Percentiles rank a stretch among this genome's conserved stretches.
phyloP scores from a whole-genome alignment of 495 filamentous ascomycete species.

The Annulohypoxylon moriforme region DNA sequence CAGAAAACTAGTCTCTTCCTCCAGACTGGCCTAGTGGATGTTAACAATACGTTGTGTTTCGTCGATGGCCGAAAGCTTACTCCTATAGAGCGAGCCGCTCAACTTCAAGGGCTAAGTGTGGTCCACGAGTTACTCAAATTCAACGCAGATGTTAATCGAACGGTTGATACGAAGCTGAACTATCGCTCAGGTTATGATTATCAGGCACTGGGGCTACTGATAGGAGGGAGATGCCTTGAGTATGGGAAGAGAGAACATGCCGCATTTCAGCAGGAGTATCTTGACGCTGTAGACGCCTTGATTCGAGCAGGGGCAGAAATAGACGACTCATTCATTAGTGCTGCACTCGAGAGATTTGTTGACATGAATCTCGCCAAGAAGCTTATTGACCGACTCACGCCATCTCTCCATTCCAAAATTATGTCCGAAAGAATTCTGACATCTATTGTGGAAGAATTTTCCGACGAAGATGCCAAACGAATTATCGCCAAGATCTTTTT shows the following conservation, averaged over 20 bases:
- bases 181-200: too few relatives aligned
- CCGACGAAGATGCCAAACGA: neutral
- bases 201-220: neutral
- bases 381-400: neutral
- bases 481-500: constrained; percentile 17
- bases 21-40: constrained; percentile 12
- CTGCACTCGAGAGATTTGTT: neutral
- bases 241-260: neutral
- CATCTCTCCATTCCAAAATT: neutral
- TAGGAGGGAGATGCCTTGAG: neutral
- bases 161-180: neutral
- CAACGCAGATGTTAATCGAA: constrained; percentile 6
- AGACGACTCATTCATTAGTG: neutral
- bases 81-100: constrained; percentile 20
- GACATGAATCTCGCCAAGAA: constrained; percentile 20
- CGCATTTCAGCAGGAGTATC: constrained; percentile 3
- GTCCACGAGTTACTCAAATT: constrained; percentile 23
- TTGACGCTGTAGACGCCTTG: constrained; percentile 9
- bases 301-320: constrained; percentile 12
- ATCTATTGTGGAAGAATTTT: neutral
- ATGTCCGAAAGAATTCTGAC: neutral
- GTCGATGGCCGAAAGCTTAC: neutral
- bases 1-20: constrained; percentile 12
- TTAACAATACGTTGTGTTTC: constrained; percentile 18
- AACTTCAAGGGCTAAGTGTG: constrained; percentile 15